Evolutionary conservation across 2,329 filamentous ascomycete species (phyloP).

Genomic region (Aspergillus chevalieri): DNA sequence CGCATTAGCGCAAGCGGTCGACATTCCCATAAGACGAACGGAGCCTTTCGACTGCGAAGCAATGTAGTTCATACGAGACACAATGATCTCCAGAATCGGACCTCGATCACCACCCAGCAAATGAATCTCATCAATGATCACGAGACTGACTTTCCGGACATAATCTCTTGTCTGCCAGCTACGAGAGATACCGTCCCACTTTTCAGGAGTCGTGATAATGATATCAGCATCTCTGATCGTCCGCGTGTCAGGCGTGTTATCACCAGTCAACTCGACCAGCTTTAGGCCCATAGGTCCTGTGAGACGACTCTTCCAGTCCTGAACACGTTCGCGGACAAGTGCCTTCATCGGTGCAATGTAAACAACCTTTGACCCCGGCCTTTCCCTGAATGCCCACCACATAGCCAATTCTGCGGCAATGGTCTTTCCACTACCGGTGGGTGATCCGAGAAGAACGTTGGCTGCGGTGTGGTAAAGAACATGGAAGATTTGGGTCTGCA

Average conservation of each 20-base stretch:
- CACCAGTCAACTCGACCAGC: slow-evolving; percentile 90
- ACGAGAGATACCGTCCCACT: slow-evolving; percentile 99
- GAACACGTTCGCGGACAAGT: slow-evolving; percentile 88
- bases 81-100: slow-evolving; percentile 97
- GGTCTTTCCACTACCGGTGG: slow-evolving; percentile 95
- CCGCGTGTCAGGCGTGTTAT: slow-evolving; percentile 94
- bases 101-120: slow-evolving; percentile 92
- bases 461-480: slow-evolving; percentile 86
- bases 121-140: slow-evolving; percentile 98
- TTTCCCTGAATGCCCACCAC: slow-evolving; percentile 98
- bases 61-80: slow-evolving; percentile 92
- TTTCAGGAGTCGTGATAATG: slow-evolving; percentile 98
- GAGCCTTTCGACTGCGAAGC: slow-evolving; percentile 85
- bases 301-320: slow-evolving; percentile 84
- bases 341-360: slow-evolving; percentile 99
- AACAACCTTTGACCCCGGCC: slow-evolving; percentile 91
- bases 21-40: slow-evolving; percentile 95
- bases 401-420: slow-evolving; percentile 93
- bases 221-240: slow-evolving; percentile 95
- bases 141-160: slow-evolving; percentile 86
- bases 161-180: slow-evolving; percentile 98
- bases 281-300: slow-evolving; percentile 78
- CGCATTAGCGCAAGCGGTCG: slow-evolving; percentile 93
- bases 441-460: slow-evolving; percentile 90
- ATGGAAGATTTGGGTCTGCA: slow-evolving; percentile 99